phyloP scores from a whole-genome alignment of 2,329 filamentous ascomycete species.

The Fusarium piperis region DNA sequence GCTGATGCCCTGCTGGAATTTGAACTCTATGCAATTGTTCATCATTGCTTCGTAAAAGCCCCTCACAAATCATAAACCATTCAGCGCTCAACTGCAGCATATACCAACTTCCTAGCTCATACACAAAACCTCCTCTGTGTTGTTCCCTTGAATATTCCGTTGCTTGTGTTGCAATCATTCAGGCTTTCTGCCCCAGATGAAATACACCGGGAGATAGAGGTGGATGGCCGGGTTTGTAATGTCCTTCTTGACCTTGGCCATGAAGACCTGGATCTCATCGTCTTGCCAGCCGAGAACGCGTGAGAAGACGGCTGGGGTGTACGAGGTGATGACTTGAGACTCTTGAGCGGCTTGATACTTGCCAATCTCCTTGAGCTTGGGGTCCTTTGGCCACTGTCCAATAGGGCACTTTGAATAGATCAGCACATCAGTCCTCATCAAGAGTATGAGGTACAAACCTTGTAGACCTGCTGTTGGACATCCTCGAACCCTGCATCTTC shows the following conservation, averaged over 20 bases:
- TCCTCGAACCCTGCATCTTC: slow-evolving; percentile 12
- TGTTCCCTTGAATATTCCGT: background rate
- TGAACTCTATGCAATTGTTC: background rate
- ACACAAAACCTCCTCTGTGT: background rate
- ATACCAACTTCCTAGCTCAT: background rate
- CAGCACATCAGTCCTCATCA: background rate
- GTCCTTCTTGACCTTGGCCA: slow-evolving; percentile 34
- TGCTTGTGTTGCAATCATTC: background rate
- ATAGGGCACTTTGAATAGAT: background rate
- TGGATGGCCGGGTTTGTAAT: slow-evolving; percentile 27
- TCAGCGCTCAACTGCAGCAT: background rate
- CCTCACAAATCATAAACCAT: background rate
- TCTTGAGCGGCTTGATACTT: slow-evolving; percentile 26
- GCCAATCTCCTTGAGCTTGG: slow-evolving; percentile 25
- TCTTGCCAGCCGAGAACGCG: slow-evolving; percentile 34
- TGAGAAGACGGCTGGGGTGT: slow-evolving; percentile 31
- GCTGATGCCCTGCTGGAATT: background rate
- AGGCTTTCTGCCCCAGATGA: slow-evolving; percentile 35
- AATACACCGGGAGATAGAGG: slow-evolving; percentile 31
- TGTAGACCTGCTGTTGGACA: slow-evolving; percentile 11
- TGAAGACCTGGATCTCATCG: slow-evolving; percentile 30
- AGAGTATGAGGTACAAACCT: background rate
- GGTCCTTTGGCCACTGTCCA: slow-evolving; percentile 19
- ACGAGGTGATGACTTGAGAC: slow-evolving; percentile 28
- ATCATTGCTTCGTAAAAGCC: background rate